Evolutionary conservation across 2,329 filamentous ascomycete species (phyloP), one percentile per base, ranked within the genome.

Genomic region (Phoma sp.): DNA sequence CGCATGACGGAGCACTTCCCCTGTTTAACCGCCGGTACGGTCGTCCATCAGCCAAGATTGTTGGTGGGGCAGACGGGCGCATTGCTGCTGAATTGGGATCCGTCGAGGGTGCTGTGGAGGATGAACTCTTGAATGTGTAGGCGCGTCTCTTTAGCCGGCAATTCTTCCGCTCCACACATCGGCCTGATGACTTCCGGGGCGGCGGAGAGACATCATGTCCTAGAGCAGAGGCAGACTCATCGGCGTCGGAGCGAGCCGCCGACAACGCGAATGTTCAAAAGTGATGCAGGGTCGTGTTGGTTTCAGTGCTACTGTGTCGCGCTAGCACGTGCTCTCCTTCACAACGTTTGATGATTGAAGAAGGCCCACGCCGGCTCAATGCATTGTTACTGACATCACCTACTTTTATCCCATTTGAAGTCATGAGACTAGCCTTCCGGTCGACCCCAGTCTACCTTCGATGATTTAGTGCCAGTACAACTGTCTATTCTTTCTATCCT

Each of bases 11-110:
- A 60, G 57, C 52, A 58, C 47, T 47, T 55, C 35, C 53, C 52
- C 60, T 52, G 58, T 61, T 73, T 74, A 73, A 57, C 71, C 71
- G 67, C 59, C 70, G 70, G 69, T 52, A 66, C 64, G 61, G 54
- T 59, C 55, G 53, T 25, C 44, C 45, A 49, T 29, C 27, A 46
- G 52, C 52, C 46, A 55, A 58, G 39, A 33, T 46, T 43, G 42
- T 57, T 58, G 53, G 50, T 52, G 60, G 59, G 39, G 48, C 44
- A 52, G 54, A 58, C 58, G 48, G 54, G 52, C 58, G 57, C 57
- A 55, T 50, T 55, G 47, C 39, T 58, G 58, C 33, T 60, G 56
- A 46, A 60, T 37, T 43, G 55, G 54, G 54, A 57, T 65, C 54
- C 47, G 23, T 53, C 47, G 30, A 38, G 46, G 25, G 32, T 41